Base-by-base conservation (phyloP, 208 protist genomes). In the Leishmania gerbilli region DNA sequence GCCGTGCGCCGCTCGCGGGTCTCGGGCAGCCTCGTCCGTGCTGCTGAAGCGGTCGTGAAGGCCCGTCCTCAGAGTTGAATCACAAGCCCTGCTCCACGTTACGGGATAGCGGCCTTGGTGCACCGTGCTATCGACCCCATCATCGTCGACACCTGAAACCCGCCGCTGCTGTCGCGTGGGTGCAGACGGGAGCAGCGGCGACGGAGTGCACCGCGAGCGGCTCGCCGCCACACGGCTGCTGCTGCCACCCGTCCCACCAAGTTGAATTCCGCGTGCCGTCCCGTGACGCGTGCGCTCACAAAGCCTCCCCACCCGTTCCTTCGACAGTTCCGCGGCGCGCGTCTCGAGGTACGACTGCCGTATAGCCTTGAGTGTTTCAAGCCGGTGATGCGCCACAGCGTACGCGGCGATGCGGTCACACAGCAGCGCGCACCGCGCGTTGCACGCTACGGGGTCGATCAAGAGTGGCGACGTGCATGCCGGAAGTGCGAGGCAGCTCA, bases 361-460 rank as follows among this genome's bases (percentile, higher is more conserved):
- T 8, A 91, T 71, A 3, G 79, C 83, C 74, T 86, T 71, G 40
- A 95, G 62, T 2, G 90, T 90, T 71, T 87, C 88, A 1, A 93
- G 75, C 8, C 83, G 83, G 67, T 90, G 80, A 7, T 80, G 85
- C 62, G 91, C 81, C 45, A 80, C 86, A 5, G 90, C 87, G 84
- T 92, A 95, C 7, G 86, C 86, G 40, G 85, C 90, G 11, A 90
- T 87, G 51, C 92, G 88, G 71, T 92, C 87, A 21, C 88, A 93
- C 56, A 95, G 77, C 77, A 92, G 90, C 60, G 92, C 87, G 53
- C 89, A 87, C n/a, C 90, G 79, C 71, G 88, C 80, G 40, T 84
- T 79, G 53, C 92, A 89, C n/a, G 86, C 77, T 2, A 64, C 78
- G 1, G 90, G 87, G 74, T 94, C 89, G 3, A 87, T 91, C 58